These are phyloP conservation scores for Salisapilia sapeloensis DNA, from an alignment of 352 stramenopile genomes.

Conservation along the genomic window DNA sequence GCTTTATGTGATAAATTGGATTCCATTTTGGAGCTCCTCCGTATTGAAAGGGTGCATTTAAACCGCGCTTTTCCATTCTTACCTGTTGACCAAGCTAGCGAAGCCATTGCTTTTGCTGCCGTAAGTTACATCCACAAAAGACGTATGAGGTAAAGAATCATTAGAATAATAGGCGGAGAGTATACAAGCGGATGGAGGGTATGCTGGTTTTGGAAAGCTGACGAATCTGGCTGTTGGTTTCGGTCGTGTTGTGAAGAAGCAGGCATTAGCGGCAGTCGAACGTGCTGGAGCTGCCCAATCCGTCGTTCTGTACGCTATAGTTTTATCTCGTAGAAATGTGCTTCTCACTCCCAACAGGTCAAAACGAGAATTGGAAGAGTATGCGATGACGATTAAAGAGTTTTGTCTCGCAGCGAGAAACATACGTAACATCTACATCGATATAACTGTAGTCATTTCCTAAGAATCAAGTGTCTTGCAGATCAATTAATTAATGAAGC, in stretches of 20 bases:
- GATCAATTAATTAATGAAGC: constrained; percentile 41
- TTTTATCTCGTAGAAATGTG: constrained; percentile 1
- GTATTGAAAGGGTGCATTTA: constrained; percentile 23
- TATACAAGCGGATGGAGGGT: constrained; percentile 4
- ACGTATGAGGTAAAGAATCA: too few species aligned
- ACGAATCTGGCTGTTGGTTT: constrained; percentile 71
- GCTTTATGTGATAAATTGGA: constrained; percentile 41
- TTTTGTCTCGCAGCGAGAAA: constrained; percentile 57
- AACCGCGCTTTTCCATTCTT: too few species aligned
- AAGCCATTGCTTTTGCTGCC: too few species aligned
- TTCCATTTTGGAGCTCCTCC: constrained; percentile 25
- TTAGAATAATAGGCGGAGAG: too few species aligned
- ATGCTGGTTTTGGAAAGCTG: constrained; percentile 42
- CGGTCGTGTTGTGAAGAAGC: constrained; percentile 72
- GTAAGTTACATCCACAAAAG: too few species aligned
- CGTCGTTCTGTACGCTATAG: constrained; percentile 20
- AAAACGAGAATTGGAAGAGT: constrained; percentile 48
- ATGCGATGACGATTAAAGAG: constrained; percentile 44
- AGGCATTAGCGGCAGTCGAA: constrained; percentile 66
- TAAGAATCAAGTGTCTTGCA: constrained; percentile 6
- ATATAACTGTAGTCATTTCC: background rate
- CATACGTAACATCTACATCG: constrained; percentile 15
- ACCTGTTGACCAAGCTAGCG: too few species aligned
- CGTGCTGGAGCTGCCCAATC: constrained; percentile 38
- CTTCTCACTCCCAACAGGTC: constrained; percentile 7